Evolutionary conservation across 2,329 filamentous ascomycete genomes (phyloP).

Genomic region (Bipolaris sorokiniana): DNA sequence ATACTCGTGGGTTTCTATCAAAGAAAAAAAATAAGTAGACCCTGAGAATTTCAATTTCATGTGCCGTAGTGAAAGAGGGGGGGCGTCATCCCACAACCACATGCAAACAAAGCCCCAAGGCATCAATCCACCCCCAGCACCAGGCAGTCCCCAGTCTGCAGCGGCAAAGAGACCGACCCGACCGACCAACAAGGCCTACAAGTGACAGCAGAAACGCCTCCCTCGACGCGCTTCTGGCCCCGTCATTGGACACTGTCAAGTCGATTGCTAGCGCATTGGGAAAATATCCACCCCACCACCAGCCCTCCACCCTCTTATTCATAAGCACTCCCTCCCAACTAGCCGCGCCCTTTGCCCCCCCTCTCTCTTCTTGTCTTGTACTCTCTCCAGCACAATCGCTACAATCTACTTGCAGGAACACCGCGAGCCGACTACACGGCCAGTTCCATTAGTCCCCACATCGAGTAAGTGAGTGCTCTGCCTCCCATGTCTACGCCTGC

Average conservation of each 20-base stretch:
- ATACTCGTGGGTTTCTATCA: too few relatives aligned
- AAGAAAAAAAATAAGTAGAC: too few relatives aligned
- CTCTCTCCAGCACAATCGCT: conserved; percentile 27
- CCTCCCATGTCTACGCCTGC: conserved; percentile 20
- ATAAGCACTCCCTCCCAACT: conserved; percentile 43
- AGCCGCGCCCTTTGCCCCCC: conserved; percentile 24
- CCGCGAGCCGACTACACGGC: conserved; percentile 34
- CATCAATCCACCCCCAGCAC: conserved; percentile 18
- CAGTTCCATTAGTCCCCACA: conserved; percentile 32
- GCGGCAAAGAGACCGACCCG: conserved; percentile 24
- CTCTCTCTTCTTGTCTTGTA: conserved; percentile 13
- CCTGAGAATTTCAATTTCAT: too few relatives aligned
- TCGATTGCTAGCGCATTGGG: conserved; percentile 44
- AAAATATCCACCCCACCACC: conserved; percentile 46
- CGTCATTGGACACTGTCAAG: conserved; percentile 40
- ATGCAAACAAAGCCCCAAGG: conserved; percentile 29
- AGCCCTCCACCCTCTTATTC: conserved; percentile 39
- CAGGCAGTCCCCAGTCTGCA: conserved; percentile 24
- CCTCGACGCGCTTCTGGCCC: conserved; percentile 35
- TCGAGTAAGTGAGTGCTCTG: conserved; percentile 44
- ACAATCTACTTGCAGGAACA: conserved; percentile 40
- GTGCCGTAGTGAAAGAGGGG: background rate
- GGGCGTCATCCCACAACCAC: conserved; percentile 17
- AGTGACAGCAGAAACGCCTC: conserved; percentile 30
- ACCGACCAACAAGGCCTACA: conserved; percentile 24